Evolutionary conservation across 139 green algal genomes (phyloP).

Genomic region (Trebouxia sp.): DNA sequence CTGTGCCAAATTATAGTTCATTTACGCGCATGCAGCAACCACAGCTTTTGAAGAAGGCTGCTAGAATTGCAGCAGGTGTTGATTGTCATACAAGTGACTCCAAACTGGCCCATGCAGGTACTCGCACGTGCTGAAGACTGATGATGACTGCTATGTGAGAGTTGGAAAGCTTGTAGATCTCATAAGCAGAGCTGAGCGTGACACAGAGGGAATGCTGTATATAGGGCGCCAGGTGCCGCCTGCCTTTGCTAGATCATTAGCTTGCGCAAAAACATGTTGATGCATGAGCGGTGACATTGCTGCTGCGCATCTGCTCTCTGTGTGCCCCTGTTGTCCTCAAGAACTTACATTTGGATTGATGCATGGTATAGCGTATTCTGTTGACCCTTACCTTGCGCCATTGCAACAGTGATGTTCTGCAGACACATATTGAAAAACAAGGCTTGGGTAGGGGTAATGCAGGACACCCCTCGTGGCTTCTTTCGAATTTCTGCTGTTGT

Average conservation of each 20-base stretch:
- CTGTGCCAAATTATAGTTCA: too few relatives aligned
- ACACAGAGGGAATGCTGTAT: not conserved
- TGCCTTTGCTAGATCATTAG: not conserved
- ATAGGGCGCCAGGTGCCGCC: not conserved
- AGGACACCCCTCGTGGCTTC: too few relatives aligned
- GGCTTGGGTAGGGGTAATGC: too few relatives aligned
- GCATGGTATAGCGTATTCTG: too few relatives aligned
- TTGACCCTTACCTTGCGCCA: not conserved
- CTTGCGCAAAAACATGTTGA: not conserved
- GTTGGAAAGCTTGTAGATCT: constrained; percentile 34
- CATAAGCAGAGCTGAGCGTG: not conserved
- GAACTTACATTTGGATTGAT: too few relatives aligned
- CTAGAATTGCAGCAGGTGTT: too few relatives aligned
- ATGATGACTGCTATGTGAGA: constrained; percentile 68
- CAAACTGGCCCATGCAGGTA: constrained; percentile 22
- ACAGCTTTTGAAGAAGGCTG: too few relatives aligned
- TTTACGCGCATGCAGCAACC: too few relatives aligned
- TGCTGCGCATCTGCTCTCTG: not conserved
- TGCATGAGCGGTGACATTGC: not conserved
- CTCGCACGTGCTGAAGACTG: constrained; percentile 68
- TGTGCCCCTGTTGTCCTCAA: too few relatives aligned
- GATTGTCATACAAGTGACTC: too few relatives aligned
- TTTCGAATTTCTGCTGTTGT: too few relatives aligned
- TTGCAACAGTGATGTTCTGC: not conserved
- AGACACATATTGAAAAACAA: constrained; percentile 44